Base-by-base conservation (phyloP, 2,329 filamentous ascomycete genomes). In the Diaporthe ilicicola region DNA sequence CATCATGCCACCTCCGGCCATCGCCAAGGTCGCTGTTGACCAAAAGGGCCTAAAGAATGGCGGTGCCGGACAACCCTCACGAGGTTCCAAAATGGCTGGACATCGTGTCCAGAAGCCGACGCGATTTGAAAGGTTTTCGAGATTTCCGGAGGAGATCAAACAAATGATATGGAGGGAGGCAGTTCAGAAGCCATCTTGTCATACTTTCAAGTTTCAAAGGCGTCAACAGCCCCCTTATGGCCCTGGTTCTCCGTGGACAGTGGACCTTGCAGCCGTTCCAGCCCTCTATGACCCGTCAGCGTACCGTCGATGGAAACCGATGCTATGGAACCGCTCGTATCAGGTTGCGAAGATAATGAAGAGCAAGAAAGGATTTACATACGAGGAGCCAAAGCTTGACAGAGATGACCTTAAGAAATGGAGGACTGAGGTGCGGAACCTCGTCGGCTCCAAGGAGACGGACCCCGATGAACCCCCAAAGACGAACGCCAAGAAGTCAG, bases 111-210 rank as follows among this genome's bases (percentile, higher is more conserved):
- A 34, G 17, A 37, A 34, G 2, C 19, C 48, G 7, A 3, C 13
- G 3, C 2, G 29, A 10, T 27, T 44, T 7, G 15, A 12, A 0
- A n/a, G n/a, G n/a, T 56, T 72, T 15, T 17, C 24, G 2, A 19
- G 13, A 19, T 19, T 76, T 2, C 74, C 74, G 1, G 4, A 50
- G 2, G 76, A 77, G 34, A 71, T 77, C 6, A 74, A 75, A n/a
- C 42, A 46, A 2, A 67, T 69, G 62, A 74, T 77, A 64, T 75
- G 76, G 46, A 42, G 24, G 6, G 62, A 76, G 46, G 70, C 67
- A 2, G 24, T 77, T 4, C 39, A 44, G 19, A 73, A 71, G 61
- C 75, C 75, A 1, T 69, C 74, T 7, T 55, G 75, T 22, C 76
- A 77, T 32, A 66, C 72, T 5, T 61, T 74, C 65, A 67, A 44